A percentile compares a stretch with the other conserved stretches of the same genome.
Conservation (phyloP, 768 basidiomycete genomes). For the Boletellus emodensis region DNA sequence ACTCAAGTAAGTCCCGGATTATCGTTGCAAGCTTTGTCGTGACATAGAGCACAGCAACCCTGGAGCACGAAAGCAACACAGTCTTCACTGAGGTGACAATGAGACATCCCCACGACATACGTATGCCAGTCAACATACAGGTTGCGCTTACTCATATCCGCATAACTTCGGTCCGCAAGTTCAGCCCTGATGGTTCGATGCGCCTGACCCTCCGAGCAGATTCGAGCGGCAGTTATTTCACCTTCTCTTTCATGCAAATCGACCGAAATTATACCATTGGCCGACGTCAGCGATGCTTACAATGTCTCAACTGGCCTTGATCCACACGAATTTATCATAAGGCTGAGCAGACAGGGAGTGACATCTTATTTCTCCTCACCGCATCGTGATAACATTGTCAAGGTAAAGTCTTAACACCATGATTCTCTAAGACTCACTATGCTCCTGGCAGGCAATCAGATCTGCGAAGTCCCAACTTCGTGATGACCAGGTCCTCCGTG, state of each 20-base stretch:
- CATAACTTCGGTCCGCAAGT: conserved; percentile 63
- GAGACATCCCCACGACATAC: conserved; percentile 60
- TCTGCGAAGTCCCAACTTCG: conserved; percentile 70
- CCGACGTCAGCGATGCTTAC: conserved; percentile 84
- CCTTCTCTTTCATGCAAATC: conserved; percentile 67
- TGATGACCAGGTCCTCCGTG: conserved; percentile 45
- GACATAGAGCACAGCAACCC: conserved; percentile 39
- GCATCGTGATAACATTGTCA: conserved; percentile 66
- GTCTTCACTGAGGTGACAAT: conserved; percentile 62
- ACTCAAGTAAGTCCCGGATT: conserved; percentile 46
- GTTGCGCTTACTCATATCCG: conserved; percentile 70
- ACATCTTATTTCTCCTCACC: conserved; percentile 76
- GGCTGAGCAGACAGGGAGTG: conserved; percentile 63
- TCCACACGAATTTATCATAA: conserved; percentile 75
- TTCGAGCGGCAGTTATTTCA: conserved; percentile 69
- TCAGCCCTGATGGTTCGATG: not conserved
- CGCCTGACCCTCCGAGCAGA: conserved; percentile 34
- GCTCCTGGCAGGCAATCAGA: conserved; percentile 54
- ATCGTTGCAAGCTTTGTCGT: conserved; percentile 1
- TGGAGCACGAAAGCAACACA: conserved; percentile 58
- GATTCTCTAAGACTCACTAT: not conserved
- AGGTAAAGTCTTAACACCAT: conserved; percentile 40
- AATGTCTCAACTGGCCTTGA: conserved; percentile 76
- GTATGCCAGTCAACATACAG: conserved; percentile 66
- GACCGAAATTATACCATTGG: conserved; percentile 74